Evolutionary conservation across 805 yeast species (phyloP), one percentile per base, ranked within the genome.

Genomic region (Torulaspora gathmanii): DNA sequence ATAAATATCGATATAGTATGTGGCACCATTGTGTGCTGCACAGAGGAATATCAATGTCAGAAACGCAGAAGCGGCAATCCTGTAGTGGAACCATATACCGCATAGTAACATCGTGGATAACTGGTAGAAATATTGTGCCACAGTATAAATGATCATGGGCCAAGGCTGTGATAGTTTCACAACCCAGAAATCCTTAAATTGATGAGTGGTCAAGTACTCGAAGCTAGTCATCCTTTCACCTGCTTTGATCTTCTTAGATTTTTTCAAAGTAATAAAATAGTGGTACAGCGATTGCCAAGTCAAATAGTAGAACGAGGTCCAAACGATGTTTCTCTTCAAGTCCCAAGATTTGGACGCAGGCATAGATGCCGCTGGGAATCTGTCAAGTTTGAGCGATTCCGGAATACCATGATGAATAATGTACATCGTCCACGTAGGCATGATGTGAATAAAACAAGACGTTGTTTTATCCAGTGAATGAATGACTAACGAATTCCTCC

Each of bases 391-490:
- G 49, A 69, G 74, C 15, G 71, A 79, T 1, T 72, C 67, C 1
- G 78, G 71, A n/a, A 86, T 59, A 53, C 83, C 83, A 69, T 89
- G 96, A 5, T 87, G 86, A 35, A 93, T 80, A 25, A 86, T 88
- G 68, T 86, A 89, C 77, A 89, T 75, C 2, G 90, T 83, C 16
- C 82, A 77, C 0, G 96, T 95, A 1, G 99, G 99, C 68, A 87
- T 75, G 11, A 93, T 73, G 61, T 91, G 99, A 51, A 91, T 91
- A 57, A 88, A 85, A 2, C 95, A 82, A 16, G 91, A 81, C 1
- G 98, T 93, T 12, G 90, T 87, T 64, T 91, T 91, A 53, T 91
- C 99, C 49, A 91, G 77, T 10, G 91, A 82, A 61, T 91, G 99
- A 38, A 91, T 71, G 7, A 91, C 98, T 44, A 91, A 71, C 5